Conservation (phyloP, 2,329 filamentous ascomycete species). For the Pyrenophora teres region DNA sequence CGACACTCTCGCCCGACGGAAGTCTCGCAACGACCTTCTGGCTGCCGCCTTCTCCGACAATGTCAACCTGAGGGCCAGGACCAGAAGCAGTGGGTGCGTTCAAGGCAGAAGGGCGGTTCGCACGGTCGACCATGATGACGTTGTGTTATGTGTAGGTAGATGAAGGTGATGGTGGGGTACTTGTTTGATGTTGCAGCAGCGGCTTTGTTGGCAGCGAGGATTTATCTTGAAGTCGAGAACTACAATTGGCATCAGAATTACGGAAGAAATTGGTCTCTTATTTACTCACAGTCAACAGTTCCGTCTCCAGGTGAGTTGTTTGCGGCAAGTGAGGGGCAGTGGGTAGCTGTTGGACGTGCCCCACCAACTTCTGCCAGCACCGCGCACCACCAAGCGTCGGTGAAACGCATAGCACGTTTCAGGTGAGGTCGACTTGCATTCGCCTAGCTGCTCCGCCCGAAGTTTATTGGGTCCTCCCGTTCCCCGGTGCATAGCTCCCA, state of each 20-base stretch:
- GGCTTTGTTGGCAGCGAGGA: neutral
- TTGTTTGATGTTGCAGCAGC: neutral
- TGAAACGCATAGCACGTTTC: conserved; percentile 25
- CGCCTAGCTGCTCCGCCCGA: conserved; percentile 4
- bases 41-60: conserved; percentile 73
- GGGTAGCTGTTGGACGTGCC: conserved; percentile 16
- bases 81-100: conserved; percentile 64
- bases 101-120: conserved; percentile 79
- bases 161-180: conserved; percentile 9
- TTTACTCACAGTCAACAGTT: conserved; percentile 12
- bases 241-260: neutral
- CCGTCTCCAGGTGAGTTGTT: conserved; percentile 18
- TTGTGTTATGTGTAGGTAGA: conserved; percentile 9
- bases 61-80: conserved; percentile 69
- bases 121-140: conserved; percentile 73
- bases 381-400: conserved; percentile 13
- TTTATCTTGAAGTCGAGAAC: neutral
- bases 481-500: conserved; percentile 1
- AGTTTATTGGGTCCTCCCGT: conserved; percentile 6
- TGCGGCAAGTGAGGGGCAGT: conserved; percentile 26
- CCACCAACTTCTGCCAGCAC: conserved; percentile 24
- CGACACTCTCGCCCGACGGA: conserved; percentile 83
- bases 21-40: conserved; percentile 77
- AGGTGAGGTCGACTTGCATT: conserved; percentile 18
- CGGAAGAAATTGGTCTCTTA: neutral